These are phyloP conservation scores for Amphirosellinia nigrospora DNA, from an alignment of 495 filamentous ascomycete species.

Conservation along the genomic window DNA sequence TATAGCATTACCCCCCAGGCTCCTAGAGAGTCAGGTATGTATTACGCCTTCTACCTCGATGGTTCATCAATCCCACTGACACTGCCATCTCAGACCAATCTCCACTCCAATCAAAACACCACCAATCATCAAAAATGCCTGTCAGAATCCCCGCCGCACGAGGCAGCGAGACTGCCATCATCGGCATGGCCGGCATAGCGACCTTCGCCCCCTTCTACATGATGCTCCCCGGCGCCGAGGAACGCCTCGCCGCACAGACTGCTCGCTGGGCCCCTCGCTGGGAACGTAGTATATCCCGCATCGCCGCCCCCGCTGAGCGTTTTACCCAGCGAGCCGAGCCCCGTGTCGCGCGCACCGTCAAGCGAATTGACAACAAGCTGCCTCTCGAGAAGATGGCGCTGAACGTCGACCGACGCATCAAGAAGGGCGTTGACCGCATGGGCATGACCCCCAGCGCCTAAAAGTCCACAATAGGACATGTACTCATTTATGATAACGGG, in stretches of 20 bases:
- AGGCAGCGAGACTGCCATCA: constrained; percentile 47
- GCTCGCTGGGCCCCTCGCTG: constrained; percentile 56
- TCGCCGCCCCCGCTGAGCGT: constrained; percentile 50
- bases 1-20: constrained; percentile 19
- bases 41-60: neutral
- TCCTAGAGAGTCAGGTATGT: constrained; percentile 27
- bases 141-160: constrained; percentile 52
- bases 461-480: neutral
- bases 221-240: constrained; percentile 52
- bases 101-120: constrained; percentile 23
- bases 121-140: constrained; percentile 46
- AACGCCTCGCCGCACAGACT: constrained; percentile 50
- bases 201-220: constrained; percentile 57
- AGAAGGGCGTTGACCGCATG: constrained; percentile 39
- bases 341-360: constrained; percentile 47
- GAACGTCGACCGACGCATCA: constrained; percentile 48
- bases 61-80: constrained; percentile 16
- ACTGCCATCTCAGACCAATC: constrained; percentile 21
- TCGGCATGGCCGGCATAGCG: constrained; percentile 49
- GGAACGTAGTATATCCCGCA: constrained; percentile 56
- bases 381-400: constrained; percentile 54
- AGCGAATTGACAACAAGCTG: constrained; percentile 46
- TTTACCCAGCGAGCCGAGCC: constrained; percentile 51
- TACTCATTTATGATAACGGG: neutral
- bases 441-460: neutral